Evolutionary conservation across 2,329 filamentous ascomycete genomes (phyloP), one percentile per base, ranked within the genome.

Genomic region (Periconia macrospinosa): DNA sequence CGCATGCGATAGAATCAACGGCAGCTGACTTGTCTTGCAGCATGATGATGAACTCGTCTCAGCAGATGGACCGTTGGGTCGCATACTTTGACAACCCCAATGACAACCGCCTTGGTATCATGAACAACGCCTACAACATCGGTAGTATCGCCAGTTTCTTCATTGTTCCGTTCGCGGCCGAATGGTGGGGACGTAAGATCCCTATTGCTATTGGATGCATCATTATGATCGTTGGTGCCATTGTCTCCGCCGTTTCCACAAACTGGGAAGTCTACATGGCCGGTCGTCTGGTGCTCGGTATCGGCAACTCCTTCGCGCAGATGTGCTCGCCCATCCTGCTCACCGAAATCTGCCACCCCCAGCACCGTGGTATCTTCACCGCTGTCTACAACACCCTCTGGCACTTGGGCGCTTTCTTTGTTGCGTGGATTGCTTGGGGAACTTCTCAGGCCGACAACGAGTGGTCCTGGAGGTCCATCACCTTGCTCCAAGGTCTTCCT

Each of bases 311-410:
- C 49, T 75, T 88, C 50, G 77, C 84, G 0, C 85, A 88, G 60
- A 83, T 87, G 77, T 81, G 81, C 13, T 86, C 84, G 15, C 86
- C 85, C 1, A 78, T 88, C 52, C 78, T 88, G 6, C 78, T 88
- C 8, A 84, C 83, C 6, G 86, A 88, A 72, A 81, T 88, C 57
- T 84, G 81, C 72, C 86, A 88, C 65, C 85, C 86, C 15, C 86
- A 88, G 65, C 86, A 89, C 67, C 83, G 86, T 62, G 85, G 80
- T 17, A 81, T 80, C 13, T 78, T 88, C 49, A 88, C 85, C 0
- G 79, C 85, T 23, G 79, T 88, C 53, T 88, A 88, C 74, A 88
- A 88, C 71, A 87, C 83, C 63, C 72, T 88, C 47, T 89, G 85
- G 85, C 87, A 87, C 66, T 66, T 85, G 53, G 84, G 83, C 41